Evolutionary conservation across 768 basidiomycete species (phyloP).

Genomic region (Tulasnella sp.): DNA sequence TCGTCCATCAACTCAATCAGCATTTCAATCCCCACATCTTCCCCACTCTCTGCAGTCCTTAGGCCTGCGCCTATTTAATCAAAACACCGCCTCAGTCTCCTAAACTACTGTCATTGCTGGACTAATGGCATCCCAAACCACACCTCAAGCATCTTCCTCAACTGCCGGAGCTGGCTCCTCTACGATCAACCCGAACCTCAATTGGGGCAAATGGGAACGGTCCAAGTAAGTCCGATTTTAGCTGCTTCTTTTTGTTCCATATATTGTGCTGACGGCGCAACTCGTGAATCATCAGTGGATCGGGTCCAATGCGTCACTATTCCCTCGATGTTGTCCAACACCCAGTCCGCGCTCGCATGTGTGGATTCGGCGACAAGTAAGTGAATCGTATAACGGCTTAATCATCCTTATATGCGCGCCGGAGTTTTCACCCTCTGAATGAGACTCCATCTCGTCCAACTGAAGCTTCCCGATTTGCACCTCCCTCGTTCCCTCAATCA

Average conservation of each 20-base stretch:
- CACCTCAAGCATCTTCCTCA: not conserved
- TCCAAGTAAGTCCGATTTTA: not conserved
- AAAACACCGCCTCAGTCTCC: not conserved
- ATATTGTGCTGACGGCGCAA: not conserved
- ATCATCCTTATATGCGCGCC: not conserved
- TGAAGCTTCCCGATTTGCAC: not conserved
- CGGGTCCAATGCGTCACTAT: conserved; percentile 35
- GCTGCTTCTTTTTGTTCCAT: conserved; percentile 8
- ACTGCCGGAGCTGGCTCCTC: conserved; percentile 5
- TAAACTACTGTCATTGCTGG: not conserved
- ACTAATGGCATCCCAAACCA: conserved; percentile 7
- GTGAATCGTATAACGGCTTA: conserved; percentile 16
- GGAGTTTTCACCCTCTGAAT: not conserved
- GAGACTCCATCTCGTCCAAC: not conserved
- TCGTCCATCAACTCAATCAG: not conserved
- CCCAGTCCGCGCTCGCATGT: conserved; percentile 85
- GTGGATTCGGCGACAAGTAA: conserved; percentile 90
- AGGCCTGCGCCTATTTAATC: conserved; percentile 7
- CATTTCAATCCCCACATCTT: not conserved
- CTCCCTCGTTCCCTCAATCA: not conserved
- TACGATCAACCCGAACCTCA: not conserved
- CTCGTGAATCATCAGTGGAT: not conserved
- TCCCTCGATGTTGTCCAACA: conserved; percentile 78
- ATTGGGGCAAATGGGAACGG: conserved; percentile 10
- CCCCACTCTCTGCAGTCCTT: conserved; percentile 1